Evolutionary conservation across 495 filamentous ascomycete genomes (phyloP), one percentile per base, ranked within the genome.

Genomic region (Thermochaetoides thermophila): DNA sequence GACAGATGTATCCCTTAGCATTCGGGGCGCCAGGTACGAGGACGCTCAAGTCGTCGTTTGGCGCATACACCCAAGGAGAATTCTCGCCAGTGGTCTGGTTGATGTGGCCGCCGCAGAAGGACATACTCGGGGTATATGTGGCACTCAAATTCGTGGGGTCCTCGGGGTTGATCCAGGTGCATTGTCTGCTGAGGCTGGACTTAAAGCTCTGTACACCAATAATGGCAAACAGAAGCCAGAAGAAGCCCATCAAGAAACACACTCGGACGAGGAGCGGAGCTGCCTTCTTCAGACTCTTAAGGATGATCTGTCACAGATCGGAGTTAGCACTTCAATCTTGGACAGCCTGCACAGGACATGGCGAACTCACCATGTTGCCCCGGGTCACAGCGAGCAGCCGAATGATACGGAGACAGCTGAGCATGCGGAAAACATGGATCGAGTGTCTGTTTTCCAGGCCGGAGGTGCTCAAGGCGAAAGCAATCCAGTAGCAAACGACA

Each of bases 181-280:
- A 99, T 36, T 72, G 81, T 20, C 89, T 77, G 44, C 76, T 70
- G 18, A 95, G 61, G 49, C 89, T 96, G 6, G 84, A 81, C 55
- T 99, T 99, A 69, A 99, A 99, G 56, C 80, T 89, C 56, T 99
- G 89, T 11, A 96, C 77, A 1, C 91, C 89, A 27, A 96, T 71
- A 42, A 99, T 92, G 18, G 87, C 91, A 58, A 99, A 99, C 6
- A 99, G 63, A 27, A 99, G 76, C 89, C 89, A 99, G 53, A 99
- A 99, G 60, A 99, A 99, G 17, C 84, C 76, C 50, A 99, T 91
- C 11, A 99, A 64, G 48, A 99, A 92, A 4, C 82, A 85, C 21
- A 99, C 91, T 40, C 94, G 81, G 23, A 91, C 76, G n/a, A 99
- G 75, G 27, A 93, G 62, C 11, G 89, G 89, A 0, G 86, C 83